Evolutionary conservation across 192 early-diverging fungal genomes (phyloP).

Genomic region (Mortierella alpina): DNA sequence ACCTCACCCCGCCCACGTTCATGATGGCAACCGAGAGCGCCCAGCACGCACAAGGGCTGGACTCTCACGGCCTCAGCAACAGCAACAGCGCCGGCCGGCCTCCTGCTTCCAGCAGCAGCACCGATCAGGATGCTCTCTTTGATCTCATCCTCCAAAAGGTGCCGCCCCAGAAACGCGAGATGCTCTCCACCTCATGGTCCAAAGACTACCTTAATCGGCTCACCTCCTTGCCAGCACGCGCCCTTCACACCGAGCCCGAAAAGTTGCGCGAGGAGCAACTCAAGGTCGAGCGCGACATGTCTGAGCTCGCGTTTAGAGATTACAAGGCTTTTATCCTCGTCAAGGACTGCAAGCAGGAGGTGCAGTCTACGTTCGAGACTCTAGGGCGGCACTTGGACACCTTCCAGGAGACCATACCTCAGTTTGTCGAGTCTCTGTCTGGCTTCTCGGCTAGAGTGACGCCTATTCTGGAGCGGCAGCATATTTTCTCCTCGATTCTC

Average conservation of each 20-base stretch:
- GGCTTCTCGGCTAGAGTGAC: constrained; percentile 54
- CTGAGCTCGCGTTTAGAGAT: constrained; percentile 72
- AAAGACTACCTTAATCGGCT: constrained; percentile 73
- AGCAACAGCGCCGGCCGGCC: background rate
- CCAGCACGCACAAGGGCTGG: background rate
- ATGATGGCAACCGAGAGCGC: constrained; percentile 19
- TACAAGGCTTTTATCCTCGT: constrained; percentile 77
- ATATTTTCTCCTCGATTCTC: constrained; percentile 62
- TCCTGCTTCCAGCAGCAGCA: constrained; percentile 9
- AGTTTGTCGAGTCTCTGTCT: constrained; percentile 58
- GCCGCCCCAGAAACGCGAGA: constrained; percentile 40
- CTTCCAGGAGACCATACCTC: constrained; percentile 60
- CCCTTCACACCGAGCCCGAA: constrained; percentile 67
- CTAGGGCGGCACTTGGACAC: constrained; percentile 59
- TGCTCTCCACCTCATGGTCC: constrained; percentile 60
- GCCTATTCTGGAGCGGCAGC: constrained; percentile 47
- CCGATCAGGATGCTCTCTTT: constrained; percentile 31
- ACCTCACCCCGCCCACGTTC: background rate
- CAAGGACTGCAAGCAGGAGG: constrained; percentile 64
- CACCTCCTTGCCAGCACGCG: constrained; percentile 68
- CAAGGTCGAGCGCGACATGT: constrained; percentile 67
- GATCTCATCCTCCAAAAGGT: constrained; percentile 43
- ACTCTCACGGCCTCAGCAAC: background rate
- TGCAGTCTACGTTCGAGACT: constrained; percentile 61
- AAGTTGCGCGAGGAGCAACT: constrained; percentile 62